Percentiles rank a stretch among this genome's conserved stretches.
Evolutionary conservation across 2,329 filamentous ascomycete genomes (phyloP).

Genomic region (Dactylonectria macrodidyma): DNA sequence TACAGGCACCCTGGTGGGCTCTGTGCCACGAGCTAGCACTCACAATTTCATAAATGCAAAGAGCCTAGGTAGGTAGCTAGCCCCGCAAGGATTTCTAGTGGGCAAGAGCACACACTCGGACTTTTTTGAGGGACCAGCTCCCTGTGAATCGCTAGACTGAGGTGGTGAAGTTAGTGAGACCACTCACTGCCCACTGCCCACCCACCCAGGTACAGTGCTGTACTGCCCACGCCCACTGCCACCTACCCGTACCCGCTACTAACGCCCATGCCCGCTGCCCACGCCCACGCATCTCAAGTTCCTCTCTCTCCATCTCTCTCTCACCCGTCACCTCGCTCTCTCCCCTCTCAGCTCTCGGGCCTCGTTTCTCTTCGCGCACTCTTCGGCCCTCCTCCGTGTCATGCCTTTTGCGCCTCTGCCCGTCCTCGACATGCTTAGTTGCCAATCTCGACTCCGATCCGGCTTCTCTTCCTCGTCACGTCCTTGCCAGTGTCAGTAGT

Average conservation of each 20-base stretch:
- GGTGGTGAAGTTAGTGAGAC: slow-evolving; percentile 21
- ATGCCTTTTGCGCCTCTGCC: slow-evolving; percentile 40
- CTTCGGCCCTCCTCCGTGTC: slow-evolving; percentile 37
- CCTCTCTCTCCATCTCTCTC: slow-evolving; percentile 24
- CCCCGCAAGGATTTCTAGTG: slow-evolving; percentile 30
- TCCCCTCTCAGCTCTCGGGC: slow-evolving; percentile 47
- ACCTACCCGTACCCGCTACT: not conserved
- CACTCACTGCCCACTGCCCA: slow-evolving; percentile 30
- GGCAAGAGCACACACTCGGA: slow-evolving; percentile 11
- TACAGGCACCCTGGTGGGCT: not conserved
- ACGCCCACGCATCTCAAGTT: slow-evolving; percentile 28
- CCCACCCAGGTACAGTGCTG: no score
- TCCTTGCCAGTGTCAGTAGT: slow-evolving; percentile 41
- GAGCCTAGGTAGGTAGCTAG: slow-evolving; percentile 9
- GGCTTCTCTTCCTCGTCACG: slow-evolving; percentile 40
- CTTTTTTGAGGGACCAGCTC: slow-evolving; percentile 22
- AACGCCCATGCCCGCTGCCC: slow-evolving; percentile 28
- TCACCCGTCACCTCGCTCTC: slow-evolving; percentile 45
- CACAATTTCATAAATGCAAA: slow-evolving; percentile 8
- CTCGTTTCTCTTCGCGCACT: slow-evolving; percentile 27
- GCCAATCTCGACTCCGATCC: slow-evolving; percentile 44
- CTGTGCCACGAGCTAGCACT: not conserved
- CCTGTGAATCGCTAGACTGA: slow-evolving; percentile 20
- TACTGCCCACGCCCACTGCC: not conserved
- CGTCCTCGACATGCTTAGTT: slow-evolving; percentile 47